A percentile compares a stretch with the other conserved stretches of the same genome.
Evolutionary conservation across 2,329 filamentous ascomycete genomes (phyloP).

Genomic region (Colletotrichum destructivum): DNA sequence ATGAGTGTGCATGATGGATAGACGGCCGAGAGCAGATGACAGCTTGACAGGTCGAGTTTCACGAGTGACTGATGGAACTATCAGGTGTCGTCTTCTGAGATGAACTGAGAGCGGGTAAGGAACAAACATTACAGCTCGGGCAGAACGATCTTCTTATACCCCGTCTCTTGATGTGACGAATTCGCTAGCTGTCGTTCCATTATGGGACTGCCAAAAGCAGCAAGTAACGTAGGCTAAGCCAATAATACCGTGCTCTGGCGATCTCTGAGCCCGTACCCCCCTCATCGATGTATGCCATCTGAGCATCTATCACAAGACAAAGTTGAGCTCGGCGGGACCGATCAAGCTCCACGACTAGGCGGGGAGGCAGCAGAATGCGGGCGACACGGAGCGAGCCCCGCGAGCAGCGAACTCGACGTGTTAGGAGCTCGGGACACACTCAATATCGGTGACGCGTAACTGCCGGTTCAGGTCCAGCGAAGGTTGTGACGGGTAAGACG

Average conservation of each 20-base stretch:
- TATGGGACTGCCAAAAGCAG: background rate
- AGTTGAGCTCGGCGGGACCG: background rate
- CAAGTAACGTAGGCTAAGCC: background rate
- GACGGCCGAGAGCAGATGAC: background rate
- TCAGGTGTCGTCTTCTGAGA: background rate
- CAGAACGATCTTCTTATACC: constrained; percentile 15
- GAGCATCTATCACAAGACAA: background rate
- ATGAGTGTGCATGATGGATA: constrained; percentile 9
- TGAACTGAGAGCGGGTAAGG: background rate
- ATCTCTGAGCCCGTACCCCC: background rate
- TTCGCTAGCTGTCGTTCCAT: background rate
- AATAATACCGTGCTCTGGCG: constrained; percentile 3
- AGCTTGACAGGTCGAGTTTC: background rate
- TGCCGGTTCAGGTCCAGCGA: background rate
- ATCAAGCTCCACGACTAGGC: background rate
- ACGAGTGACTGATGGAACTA: background rate
- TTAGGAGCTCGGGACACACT: constrained; percentile 1
- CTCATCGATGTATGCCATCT: background rate
- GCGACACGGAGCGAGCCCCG: constrained; percentile 3
- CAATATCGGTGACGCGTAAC: constrained; percentile 27
- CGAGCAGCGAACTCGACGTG: background rate
- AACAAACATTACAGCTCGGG: background rate
- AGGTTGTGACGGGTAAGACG: constrained; percentile 6
- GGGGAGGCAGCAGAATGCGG: background rate
- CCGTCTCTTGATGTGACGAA: background rate